Base-by-base conservation (phyloP, 768 basidiomycete genomes). In the Gloeostereum incarnatum region DNA sequence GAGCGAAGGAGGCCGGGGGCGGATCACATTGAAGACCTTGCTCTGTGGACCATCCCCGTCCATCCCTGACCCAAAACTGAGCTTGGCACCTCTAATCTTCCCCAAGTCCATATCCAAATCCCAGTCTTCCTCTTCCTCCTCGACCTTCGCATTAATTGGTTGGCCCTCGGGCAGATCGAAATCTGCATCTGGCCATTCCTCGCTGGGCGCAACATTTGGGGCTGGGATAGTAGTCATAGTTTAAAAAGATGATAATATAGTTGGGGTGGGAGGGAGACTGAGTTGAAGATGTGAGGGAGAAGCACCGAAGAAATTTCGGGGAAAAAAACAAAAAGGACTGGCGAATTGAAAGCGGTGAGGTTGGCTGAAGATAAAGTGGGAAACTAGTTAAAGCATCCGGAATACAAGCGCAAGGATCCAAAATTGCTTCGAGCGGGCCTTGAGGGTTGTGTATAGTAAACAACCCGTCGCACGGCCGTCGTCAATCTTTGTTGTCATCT, bases 101-200 rank as follows among this genome's bases (percentile, higher is more conserved):
- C 72, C 77, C 19, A 88, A 46, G 48, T 81, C 70, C 73, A 88
- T 76, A 49, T 87, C 81, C 17, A 72, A 46, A 50, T 90, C 88
- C 88, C 87, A 89, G 53, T 89, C 85, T 54, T 83, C 74, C 44
- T 74, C 71, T 36, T 66, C 52, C 31, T 71, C 74, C 36, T 75
- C 80, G 16, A 71, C 72, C 18, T 68, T 69, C 25, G 79, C 58
- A 48, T 80, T 75, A 36, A 86, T 71, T 35, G 75, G 66, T 34
- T 73, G 73, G 30, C 75, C 86, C 34, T 90, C 87, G 39, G 82
- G 79, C 16, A 90, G 63, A 55, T 88, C 87, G 54, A 90, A 89
- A 60, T 90, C 87, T 44, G 82, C 81, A 58, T 90, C 87, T 31
- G 75, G 70, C 86, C 87, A 90, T 63, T 88, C 84, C 60, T 90